A percentile compares a stretch with the other conserved stretches of the same genome.
These are phyloP conservation scores for Endothia cerciana DNA, from an alignment of 2,329 filamentous ascomycete genomes.

Conservation along the genomic window DNA sequence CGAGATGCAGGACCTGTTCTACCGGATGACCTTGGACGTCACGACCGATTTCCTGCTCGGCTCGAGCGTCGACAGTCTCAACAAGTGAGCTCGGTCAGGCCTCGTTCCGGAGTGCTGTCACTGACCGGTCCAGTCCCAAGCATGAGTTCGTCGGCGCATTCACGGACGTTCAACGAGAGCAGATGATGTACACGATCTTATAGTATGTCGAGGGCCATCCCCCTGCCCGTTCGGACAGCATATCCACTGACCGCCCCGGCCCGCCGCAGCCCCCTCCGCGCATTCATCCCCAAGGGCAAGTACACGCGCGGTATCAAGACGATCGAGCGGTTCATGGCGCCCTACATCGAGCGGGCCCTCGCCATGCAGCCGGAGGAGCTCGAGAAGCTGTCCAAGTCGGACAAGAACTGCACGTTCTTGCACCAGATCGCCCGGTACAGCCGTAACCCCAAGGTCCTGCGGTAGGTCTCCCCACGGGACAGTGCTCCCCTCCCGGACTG, in stretches of 20 bases:
- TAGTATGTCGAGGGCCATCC: constrained; percentile 36
- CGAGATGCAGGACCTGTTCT: constrained; percentile 66
- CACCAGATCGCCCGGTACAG: constrained; percentile 75
- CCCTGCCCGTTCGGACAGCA: neutral
- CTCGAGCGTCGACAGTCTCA: constrained; percentile 53
- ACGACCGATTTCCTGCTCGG: constrained; percentile 72
- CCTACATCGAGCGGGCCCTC: constrained; percentile 70
- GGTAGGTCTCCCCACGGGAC: no score
- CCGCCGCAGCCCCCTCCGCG: constrained; percentile 57
- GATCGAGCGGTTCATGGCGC: constrained; percentile 71
- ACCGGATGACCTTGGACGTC: constrained; percentile 67
- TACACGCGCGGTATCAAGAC: constrained; percentile 67
- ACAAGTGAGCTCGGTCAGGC: constrained; percentile 40
- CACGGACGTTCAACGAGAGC: constrained; percentile 68
- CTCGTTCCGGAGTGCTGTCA: neutral
- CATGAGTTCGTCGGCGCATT: constrained; percentile 71
- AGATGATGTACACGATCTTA: constrained; percentile 62
- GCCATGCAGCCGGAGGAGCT: constrained; percentile 66
- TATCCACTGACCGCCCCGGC: neutral
- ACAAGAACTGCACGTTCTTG: constrained; percentile 74
- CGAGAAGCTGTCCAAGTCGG: constrained; percentile 68
- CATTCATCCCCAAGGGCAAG: constrained; percentile 58
- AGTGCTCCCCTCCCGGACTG: no score
- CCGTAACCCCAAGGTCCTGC: constrained; percentile 62
- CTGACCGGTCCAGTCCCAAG: constrained; percentile 46